Evolutionary conservation across 2,329 filamentous ascomycete genomes (phyloP).

Genomic region (Neonectria faginata): DNA sequence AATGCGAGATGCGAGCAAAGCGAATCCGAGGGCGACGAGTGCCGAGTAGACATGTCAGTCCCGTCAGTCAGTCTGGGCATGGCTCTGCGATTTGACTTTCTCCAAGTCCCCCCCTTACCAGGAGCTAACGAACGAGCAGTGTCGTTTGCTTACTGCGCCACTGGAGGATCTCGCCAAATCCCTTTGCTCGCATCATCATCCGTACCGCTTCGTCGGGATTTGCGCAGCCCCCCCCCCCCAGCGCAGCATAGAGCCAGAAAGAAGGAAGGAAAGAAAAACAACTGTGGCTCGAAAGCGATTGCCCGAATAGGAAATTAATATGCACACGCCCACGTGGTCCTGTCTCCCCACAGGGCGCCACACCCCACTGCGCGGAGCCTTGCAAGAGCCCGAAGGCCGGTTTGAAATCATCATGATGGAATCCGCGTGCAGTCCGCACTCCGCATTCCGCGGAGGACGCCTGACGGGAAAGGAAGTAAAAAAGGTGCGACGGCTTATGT

Average conservation of each 20-base stretch:
- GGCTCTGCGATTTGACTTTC: conserved; percentile 1
- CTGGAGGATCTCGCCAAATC: conserved; percentile 13
- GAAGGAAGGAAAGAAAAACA: not conserved
- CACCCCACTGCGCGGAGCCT: conserved; percentile 39
- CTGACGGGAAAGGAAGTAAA: not conserved
- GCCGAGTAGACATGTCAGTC: conserved; percentile 8
- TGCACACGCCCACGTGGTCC: conserved; percentile 18
- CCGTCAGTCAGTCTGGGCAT: not conserved
- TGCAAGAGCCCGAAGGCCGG: conserved; percentile 48
- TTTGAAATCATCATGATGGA: conserved; percentile 1
- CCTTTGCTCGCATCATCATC: not conserved
- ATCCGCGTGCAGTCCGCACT: conserved; percentile 29
- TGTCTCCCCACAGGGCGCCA: conserved; percentile 7
- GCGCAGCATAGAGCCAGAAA: not conserved
- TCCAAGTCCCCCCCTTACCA: not conserved
- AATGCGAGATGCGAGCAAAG: conserved; percentile 18
- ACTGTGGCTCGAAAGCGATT: conserved; percentile 20
- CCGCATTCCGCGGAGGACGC: conserved; percentile 37
- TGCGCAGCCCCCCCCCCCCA: not conserved
- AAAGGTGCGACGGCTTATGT: not conserved
- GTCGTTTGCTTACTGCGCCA: conserved; percentile 3
- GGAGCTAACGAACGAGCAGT: conserved; percentile 13
- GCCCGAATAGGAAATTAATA: conserved; percentile 17
- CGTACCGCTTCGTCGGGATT: conserved; percentile 21
- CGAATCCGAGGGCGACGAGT: conserved; percentile 22